Base-by-base conservation (phyloP, 2,329 filamentous ascomycete genomes). In the Sarocladium kiliense region DNA sequence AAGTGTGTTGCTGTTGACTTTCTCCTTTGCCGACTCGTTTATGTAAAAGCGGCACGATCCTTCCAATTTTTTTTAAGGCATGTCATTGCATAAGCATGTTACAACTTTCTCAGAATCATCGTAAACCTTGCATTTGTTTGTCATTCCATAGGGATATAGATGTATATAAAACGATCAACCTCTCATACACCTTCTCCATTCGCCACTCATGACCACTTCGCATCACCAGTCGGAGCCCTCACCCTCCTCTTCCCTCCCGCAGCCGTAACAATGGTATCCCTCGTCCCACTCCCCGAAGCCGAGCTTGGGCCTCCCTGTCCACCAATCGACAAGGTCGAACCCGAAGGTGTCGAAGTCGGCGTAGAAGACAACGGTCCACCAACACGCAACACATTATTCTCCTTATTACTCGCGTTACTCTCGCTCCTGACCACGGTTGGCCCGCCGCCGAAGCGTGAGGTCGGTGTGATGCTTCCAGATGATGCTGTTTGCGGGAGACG, bases 401-500 rank as follows among this genome's bases (percentile, higher is more conserved):
- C 70, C 62, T 72, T 73, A 61, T 72, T 71, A 56, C 73, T 71
- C 51, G 68, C 54, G 54, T 66, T 69, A 64, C 72, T 74, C 26
- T 74, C 69, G 55, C 70, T 72, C 39, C 71, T 67, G 25, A 67
- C 63, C 10, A 70, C 66, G 62, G 69, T 65, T 21, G 47, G 47
- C 12, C 47, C 47, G n/a, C 47, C 47, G 3, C 47, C 27, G 30
- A 51, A 34, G 5, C 47, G 26, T 3, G 47, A 19, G n/a, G 18
- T 51, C 7, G 47, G 30, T 51, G 47, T 51, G 59, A 57, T 47
- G 41, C 63, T 62, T 1, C 63, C 63, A 16, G 66, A 61, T 9
- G 72, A 58, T 2, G 71, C 73, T 16, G 69, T 74, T 45, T 71
- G 67, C 19, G 72, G 73, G 6, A 74, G 62, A 11, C 71, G 67